Percentiles rank a stretch among this genome's conserved stretches.
Conservation (phyloP, 305 asterid genomes). For the Fraxinus greggii region DNA sequence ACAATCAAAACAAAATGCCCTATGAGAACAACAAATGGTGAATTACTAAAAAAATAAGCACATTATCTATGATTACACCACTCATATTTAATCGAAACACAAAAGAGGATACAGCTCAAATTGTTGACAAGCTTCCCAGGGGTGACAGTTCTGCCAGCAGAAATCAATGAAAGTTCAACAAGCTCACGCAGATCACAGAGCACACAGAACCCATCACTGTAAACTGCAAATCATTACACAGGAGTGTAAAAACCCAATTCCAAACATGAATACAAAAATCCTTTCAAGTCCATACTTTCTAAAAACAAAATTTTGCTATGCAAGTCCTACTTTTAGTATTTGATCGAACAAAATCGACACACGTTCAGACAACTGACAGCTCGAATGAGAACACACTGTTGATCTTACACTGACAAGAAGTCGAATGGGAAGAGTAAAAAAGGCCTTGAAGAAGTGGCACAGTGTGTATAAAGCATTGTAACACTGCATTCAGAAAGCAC, state of each 20-base stretch:
- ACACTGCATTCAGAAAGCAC: slow-evolving; percentile 73
- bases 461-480: slow-evolving; percentile 79
- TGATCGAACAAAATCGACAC: background rate
- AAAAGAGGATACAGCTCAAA: slow-evolving; percentile 74
- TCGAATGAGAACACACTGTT: background rate
- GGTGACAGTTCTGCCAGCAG: slow-evolving; percentile 27
- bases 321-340: background rate
- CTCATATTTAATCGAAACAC: background rate
- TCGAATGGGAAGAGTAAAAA: slow-evolving; percentile 27
- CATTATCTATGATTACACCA: background rate
- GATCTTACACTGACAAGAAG: slow-evolving; percentile 42
- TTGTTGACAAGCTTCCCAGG: slow-evolving; percentile 57
- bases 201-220: slow-evolving; percentile 41
- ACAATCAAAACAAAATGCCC: slow-evolving; percentile 1
- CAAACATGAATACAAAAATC: background rate
- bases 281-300: background rate
- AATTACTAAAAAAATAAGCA: background rate
- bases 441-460: slow-evolving; percentile 69
- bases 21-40: background rate
- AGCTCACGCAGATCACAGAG: slow-evolving; percentile 55
- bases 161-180: slow-evolving; percentile 38
- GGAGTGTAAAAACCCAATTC: background rate
- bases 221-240: slow-evolving; percentile 43
- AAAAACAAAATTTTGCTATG: background rate
- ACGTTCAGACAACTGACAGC: background rate